Evolutionary conservation across 2,329 filamentous ascomycete genomes (phyloP), one percentile per base, ranked within the genome.

Genomic region (Botrytis sinoallii): DNA sequence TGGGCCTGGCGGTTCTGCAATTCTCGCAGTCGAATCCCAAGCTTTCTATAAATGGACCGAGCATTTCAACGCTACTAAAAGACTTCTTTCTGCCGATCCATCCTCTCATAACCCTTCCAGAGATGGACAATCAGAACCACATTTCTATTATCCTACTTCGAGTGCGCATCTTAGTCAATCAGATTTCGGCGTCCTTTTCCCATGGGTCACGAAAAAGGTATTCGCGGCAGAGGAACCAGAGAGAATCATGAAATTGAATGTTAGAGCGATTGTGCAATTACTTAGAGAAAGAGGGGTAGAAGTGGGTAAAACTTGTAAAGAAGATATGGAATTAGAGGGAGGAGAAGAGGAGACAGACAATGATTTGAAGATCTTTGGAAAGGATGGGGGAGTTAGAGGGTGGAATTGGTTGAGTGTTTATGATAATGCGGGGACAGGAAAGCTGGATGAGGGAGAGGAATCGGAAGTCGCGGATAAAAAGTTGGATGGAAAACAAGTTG

Each of bases 91-190:
- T 0, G 86, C 88, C 0, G 83, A 88, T 4, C 87, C 90, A 0
- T 80, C 83, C 0, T 77, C 83, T 0, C 84, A 86, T 25, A 63
- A 38, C 32, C 72, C 75, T 0, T 84, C 86, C 32, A 74, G 75
- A 55, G 73, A 35, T 29, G 73, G 68, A 40, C 40, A 52, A 60
- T 71, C 79, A 4, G 81, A 82, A 73, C 90, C 93, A 7, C 88
- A 91, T 77, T 89, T 95, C 79, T 97, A 93, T 83, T 95, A 93
- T 81, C 90, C 93, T 4, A 81, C 86, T 22, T 85, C 88, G 63
- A 92, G 91, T n/a, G 93, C 93, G 0, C 94, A 97, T 80, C 86
- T 97, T 40, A 93, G 88, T 74, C 94, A 97, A 82, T 92, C 90
- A 32, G 94, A 97, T 79, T 97, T 96, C 78, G 94, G 92, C 52